Percentiles rank a stretch among this genome's conserved stretches.
Conservation (phyloP, 345 rosid genomes). For the Aegle marmelos region DNA sequence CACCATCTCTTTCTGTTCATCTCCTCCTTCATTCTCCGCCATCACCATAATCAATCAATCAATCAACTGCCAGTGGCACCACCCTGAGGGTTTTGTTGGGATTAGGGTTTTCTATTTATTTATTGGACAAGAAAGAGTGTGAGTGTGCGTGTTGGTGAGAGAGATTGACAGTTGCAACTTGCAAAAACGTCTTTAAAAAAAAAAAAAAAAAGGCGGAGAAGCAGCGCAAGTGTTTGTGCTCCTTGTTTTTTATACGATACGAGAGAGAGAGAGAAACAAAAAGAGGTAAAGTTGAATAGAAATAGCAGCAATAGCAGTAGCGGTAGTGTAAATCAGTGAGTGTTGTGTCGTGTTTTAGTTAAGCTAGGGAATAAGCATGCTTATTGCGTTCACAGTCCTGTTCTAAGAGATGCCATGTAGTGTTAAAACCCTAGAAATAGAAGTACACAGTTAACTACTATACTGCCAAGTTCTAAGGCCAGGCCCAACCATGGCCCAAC, state of each 20-base stretch:
- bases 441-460: not conserved
- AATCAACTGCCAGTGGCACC: not conserved
- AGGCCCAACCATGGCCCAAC: not conserved
- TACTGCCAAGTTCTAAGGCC: not conserved
- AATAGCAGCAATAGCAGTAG: not conserved
- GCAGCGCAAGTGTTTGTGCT: not conserved
- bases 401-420: not conserved
- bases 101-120: not conserved
- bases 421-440: not conserved
- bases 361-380: not conserved
- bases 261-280: not conserved
- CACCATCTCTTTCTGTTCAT: conserved; percentile 47
- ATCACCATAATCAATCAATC: conserved; percentile 32
- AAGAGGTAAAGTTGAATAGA: not conserved
- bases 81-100: not conserved
- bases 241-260: no score
- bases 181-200: not conserved
- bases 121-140: no score
- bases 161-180: not conserved
- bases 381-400: not conserved
- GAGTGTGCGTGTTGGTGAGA: not conserved
- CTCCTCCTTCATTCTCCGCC: conserved; percentile 60
- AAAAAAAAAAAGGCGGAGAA: not conserved
- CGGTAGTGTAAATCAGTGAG: not conserved
- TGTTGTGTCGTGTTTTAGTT: not conserved